Base-by-base conservation (phyloP, 768 basidiomycete species). In the Phaffia australis region DNA sequence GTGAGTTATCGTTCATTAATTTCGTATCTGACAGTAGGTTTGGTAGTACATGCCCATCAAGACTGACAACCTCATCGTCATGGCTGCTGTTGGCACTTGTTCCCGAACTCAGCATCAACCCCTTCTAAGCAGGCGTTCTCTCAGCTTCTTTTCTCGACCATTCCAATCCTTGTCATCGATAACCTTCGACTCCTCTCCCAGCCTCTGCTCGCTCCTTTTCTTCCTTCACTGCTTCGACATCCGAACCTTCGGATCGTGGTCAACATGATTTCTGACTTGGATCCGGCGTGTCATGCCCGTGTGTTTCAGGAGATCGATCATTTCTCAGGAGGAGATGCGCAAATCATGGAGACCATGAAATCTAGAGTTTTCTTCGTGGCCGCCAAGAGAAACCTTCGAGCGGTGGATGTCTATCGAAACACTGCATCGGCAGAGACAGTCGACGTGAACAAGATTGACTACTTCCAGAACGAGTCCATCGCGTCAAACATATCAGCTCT, bases 111-210 rank as follows among this genome's bases (percentile, higher is more conserved):
- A 61, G 60, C 60, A 7, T 61, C 60, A 5, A 61, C 60, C 14
- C 60, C 60, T 51, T 51, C 60, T 1, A 50, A 48, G 2, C 46
- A 29, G 6, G 49, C 52, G 16, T 61, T 61, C 60, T 50, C 60
- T 3, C 30, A 48, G 29, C 60, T 61, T 32, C 60, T 61, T 25
- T 48, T 56, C 63, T 64, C 63, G 4, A 54, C 63, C 27, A 51
- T 47, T 19, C 63, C 63, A 4, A 6, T 64, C 42, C 55, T 64
- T 46, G 63, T 64, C 23, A 16, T 64, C 23, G 60, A 61, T 51
- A 61, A 61, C 32, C 63, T 56, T 56, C 63, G 42, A 18, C 50
- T 52, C 16, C 51, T 48, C 63, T 64, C 63, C 7, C 63, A 64
- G 27, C 63, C 46, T 29, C 32, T 35, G n/a, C 35, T 64, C 46